These are phyloP conservation scores for Monosiga brevicollis DNA, from an alignment of 78 protist genomes.

Conservation along the genomic window DNA sequence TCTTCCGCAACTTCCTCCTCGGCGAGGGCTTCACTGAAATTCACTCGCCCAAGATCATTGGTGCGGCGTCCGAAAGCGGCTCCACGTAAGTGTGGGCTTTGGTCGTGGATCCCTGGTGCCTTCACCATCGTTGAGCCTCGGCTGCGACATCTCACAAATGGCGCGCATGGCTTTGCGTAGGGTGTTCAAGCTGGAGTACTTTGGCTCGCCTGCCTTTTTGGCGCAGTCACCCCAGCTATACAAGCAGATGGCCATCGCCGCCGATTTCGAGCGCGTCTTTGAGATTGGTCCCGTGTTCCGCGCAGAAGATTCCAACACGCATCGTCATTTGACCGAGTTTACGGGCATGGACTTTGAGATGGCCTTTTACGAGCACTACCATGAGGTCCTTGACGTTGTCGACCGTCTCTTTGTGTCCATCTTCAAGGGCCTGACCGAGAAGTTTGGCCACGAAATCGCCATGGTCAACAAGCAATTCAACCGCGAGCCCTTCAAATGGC, in stretches of 20 bases:
- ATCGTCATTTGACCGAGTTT: slow-evolving; percentile 97
- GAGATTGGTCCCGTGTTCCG: slow-evolving; percentile 97
- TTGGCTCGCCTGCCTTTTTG: slow-evolving; percentile 62
- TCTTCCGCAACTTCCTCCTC: slow-evolving; percentile 36
- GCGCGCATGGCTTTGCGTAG: no score
- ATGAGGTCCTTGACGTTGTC: slow-evolving; percentile 80
- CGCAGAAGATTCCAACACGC: slow-evolving; percentile 93
- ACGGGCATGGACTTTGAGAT: slow-evolving; percentile 97
- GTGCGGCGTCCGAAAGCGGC: slow-evolving; percentile 91
- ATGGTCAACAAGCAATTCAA: slow-evolving; percentile 62
- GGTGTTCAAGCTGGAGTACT: slow-evolving; percentile 61
- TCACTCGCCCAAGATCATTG: slow-evolving; percentile 94
- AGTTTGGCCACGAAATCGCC: slow-evolving; percentile 2
- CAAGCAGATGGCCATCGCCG: slow-evolving; percentile 96
- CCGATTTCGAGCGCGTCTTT: slow-evolving; percentile 92
- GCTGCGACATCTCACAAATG: no score
- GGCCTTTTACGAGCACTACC: slow-evolving; percentile 84
- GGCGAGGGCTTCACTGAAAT: slow-evolving; percentile 79
- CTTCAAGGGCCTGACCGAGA: slow-evolving; percentile 60
- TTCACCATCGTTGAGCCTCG: no score
- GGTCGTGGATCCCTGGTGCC: no score
- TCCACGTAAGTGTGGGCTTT: background rate
- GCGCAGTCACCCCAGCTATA: slow-evolving; percentile 98
- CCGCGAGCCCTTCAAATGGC: slow-evolving; percentile 48
- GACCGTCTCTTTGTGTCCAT: slow-evolving; percentile 63